These are phyloP conservation scores for Candida ortonii DNA, from an alignment of 805 yeast genomes.

Conservation along the genomic window DNA sequence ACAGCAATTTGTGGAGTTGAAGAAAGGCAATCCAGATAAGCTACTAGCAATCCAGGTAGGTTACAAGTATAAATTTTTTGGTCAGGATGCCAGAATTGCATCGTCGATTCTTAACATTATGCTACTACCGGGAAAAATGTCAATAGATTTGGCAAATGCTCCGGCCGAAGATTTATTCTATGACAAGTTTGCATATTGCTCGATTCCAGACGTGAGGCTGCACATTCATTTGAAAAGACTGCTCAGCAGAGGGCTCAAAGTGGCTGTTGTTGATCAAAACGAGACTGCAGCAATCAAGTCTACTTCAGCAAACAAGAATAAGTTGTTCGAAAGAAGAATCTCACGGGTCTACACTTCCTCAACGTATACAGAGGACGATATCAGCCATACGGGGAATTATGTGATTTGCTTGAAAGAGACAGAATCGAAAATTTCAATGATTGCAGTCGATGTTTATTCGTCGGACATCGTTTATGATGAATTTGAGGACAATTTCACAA, in stretches of 20 bases:
- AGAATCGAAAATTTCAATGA: constrained; percentile 38
- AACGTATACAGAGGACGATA: constrained; percentile 61
- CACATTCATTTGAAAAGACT: constrained; percentile 75
- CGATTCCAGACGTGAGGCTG: constrained; percentile 76
- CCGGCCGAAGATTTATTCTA: constrained; percentile 41
- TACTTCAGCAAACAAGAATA: constrained; percentile 45
- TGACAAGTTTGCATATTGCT: constrained; percentile 72
- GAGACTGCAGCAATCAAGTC: constrained; percentile 78
- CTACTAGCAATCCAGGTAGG: constrained; percentile 85
- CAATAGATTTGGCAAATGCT: constrained; percentile 45
- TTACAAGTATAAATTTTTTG: constrained; percentile 84
- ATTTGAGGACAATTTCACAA: constrained; percentile 56
- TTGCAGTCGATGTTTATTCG: constrained; percentile 67
- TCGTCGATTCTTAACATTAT: constrained; percentile 65
- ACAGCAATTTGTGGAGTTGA: constrained; percentile 68
- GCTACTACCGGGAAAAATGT: constrained; percentile 66
- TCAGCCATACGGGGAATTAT: constrained; percentile 27
- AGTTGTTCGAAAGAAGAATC: constrained; percentile 65
- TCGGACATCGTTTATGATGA: constrained; percentile 75
- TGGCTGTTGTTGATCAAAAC: constrained; percentile 82
- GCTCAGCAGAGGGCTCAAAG: constrained; percentile 68
- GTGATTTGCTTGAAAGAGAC: constrained; percentile 44
- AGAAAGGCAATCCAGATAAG: constrained; percentile 58
- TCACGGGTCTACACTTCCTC: constrained; percentile 77
- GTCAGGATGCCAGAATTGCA: constrained; percentile 75